These are phyloP conservation scores for Fusarium piperis DNA, from an alignment of 2,329 filamentous ascomycete species.

Conservation along the genomic window DNA sequence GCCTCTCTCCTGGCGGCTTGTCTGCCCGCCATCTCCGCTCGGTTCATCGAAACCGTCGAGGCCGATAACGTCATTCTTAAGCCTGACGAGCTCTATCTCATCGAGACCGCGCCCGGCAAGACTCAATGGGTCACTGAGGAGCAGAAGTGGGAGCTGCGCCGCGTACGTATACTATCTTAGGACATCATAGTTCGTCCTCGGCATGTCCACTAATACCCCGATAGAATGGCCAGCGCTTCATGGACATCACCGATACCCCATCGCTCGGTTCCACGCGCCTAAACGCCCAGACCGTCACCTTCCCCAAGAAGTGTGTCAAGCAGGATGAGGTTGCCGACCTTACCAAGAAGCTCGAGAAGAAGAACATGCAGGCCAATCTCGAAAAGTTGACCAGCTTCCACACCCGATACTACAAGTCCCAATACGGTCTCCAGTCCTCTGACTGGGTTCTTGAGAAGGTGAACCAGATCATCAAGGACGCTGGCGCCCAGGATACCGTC, in stretches of 20 bases:
- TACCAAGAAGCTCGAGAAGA: conserved; percentile 75
- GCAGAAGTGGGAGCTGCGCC: conserved; percentile 90
- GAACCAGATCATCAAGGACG: conserved; percentile 73
- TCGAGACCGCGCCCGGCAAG: conserved; percentile 86
- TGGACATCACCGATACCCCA: conserved; percentile 86
- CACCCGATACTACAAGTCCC: conserved; percentile 83
- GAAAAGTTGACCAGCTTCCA: conserved; percentile 82
- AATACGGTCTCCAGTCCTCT: conserved; percentile 83
- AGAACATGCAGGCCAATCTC: conserved; percentile 80
- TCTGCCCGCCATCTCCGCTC: conserved; percentile 63
- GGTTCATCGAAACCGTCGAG: conserved; percentile 65
- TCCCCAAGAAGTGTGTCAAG: conserved; percentile 72
- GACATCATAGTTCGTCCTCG: background rate
- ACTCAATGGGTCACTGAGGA: conserved; percentile 91
- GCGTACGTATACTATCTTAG: conserved; percentile 63
- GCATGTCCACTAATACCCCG: conserved; percentile 5
- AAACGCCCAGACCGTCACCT: conserved; percentile 58
- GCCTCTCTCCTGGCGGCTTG: conserved; percentile 64
- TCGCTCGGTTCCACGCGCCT: conserved; percentile 62
- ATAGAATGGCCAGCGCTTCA: conserved; percentile 86
- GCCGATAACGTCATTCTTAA: conserved; percentile 61
- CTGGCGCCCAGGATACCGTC: conserved; percentile 75
- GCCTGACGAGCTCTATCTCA: conserved; percentile 64
- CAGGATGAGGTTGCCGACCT: conserved; percentile 75
- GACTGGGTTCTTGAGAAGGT: conserved; percentile 86